Conservation (phyloP, 1,284 basidiomycete genomes). For the Papiliotrema fonsecae region DNA sequence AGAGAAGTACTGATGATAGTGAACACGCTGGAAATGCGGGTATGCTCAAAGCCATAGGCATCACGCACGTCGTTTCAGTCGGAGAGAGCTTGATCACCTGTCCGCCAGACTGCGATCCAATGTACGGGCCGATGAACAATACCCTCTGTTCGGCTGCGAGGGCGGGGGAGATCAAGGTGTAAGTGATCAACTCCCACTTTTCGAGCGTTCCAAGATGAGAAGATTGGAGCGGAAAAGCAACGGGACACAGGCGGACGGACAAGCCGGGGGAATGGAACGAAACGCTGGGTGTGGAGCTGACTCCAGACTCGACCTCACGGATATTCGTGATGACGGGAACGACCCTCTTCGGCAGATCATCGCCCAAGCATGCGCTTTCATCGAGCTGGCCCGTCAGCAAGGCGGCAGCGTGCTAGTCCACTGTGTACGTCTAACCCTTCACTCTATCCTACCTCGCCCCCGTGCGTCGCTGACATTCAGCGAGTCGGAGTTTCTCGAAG, state of each 20-base stretch:
- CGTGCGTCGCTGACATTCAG: conserved; percentile 12
- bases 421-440: conserved; percentile 54
- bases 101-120: conserved; percentile 21
- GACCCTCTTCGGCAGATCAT: conserved; percentile 87
- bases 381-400: conserved; percentile 71
- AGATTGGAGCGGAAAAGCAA: background rate
- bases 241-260: no score
- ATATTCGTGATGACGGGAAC: conserved; percentile 79
- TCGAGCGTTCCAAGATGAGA: no score
- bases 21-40: conserved; percentile 91
- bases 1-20: conserved; percentile 47
- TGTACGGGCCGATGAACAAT: conserved; percentile 28
- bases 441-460: background rate
- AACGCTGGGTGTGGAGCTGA: no score
- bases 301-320: conserved; percentile 39
- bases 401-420: conserved; percentile 92
- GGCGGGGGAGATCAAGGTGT: conserved; percentile 42
- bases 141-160: conserved; percentile 35
- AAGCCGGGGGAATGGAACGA: no score
- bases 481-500: conserved; percentile 90
- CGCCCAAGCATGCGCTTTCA: conserved; percentile 84
- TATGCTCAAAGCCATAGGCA: conserved; percentile 93
- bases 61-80: conserved; percentile 95
- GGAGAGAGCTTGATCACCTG: conserved; percentile 59
- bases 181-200: conserved; percentile 15